phyloP scores from a whole-genome alignment of 1,139 yeast genomes.

The Nakaseomyces delphensis region DNA sequence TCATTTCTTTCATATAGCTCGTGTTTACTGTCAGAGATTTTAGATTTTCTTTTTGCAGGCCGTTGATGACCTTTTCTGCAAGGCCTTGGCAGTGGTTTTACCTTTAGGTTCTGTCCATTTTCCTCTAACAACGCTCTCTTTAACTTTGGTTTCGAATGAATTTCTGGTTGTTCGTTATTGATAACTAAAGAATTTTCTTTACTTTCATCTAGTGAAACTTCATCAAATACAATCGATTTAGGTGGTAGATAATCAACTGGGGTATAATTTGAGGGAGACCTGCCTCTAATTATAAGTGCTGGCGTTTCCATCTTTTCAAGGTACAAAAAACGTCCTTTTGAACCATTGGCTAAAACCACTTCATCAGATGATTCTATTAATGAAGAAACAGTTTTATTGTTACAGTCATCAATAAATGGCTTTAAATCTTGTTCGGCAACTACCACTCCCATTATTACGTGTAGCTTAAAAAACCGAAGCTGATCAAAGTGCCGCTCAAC shows the following conservation, averaged over 20 bases:
- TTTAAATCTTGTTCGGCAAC: slow-evolving; percentile 16
- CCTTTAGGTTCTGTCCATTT: not conserved
- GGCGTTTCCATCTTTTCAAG: slow-evolving; percentile 46
- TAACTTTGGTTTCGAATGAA: not conserved
- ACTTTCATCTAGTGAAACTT: slow-evolving; percentile 1
- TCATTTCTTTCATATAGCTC: too few relatives aligned
- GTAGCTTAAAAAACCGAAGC: slow-evolving; percentile 44
- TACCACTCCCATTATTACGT: slow-evolving; percentile 49
- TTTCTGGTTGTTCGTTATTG: not conserved
- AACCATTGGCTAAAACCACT: slow-evolving; percentile 9
- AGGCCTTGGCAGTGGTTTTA: not conserved
- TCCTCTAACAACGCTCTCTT: not conserved
- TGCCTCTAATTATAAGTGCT: slow-evolving; percentile 55
- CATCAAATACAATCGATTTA: slow-evolving; percentile 4
- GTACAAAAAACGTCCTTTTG: slow-evolving; percentile 21
- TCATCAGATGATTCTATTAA: slow-evolving; percentile 9
- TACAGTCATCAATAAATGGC: not conserved
- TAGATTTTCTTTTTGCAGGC: slow-evolving; percentile 1
- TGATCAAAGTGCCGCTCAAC: slow-evolving; percentile 41
- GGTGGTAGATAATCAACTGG: slow-evolving; percentile 10
- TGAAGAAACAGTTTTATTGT: not conserved
- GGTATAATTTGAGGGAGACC: slow-evolving; percentile 56
- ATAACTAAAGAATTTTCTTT: not conserved
- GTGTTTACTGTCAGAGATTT: not conserved
- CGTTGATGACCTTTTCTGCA: slow-evolving; percentile 3